Percentiles rank a stretch among this genome's conserved stretches.
These are phyloP conservation scores for Arthrobotrys conoides DNA, from an alignment of 2,329 filamentous ascomycete species.

Conservation along the genomic window DNA sequence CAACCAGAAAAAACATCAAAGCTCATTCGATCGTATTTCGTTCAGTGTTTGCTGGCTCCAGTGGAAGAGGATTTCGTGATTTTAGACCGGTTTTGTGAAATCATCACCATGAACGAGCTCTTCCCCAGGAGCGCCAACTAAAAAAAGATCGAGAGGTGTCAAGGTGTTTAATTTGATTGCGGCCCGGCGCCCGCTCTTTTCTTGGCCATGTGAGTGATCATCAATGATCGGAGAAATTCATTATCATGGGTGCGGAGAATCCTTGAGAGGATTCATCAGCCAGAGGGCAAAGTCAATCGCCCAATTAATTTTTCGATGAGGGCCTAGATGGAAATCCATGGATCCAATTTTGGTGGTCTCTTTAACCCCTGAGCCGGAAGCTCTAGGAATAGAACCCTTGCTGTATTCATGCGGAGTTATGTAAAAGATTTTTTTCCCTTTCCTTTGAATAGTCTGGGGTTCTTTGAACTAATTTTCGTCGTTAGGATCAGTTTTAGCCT, in stretches of 20 bases:
- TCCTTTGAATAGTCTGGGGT: no score
- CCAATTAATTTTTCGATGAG: conserved; percentile 6
- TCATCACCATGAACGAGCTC: conserved; percentile 15
- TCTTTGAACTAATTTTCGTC: conserved; percentile 1
- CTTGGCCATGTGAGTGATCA: conserved; percentile 33
- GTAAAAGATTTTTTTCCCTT: conserved; percentile 10
- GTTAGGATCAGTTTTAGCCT: conserved; percentile 16
- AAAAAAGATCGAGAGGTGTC: conserved; percentile 29
- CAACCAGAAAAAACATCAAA: conserved; percentile 4
- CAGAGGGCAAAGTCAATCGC: neutral
- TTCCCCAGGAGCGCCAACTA: conserved; percentile 3
- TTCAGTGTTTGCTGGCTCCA: neutral
- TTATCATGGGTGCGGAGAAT: conserved; percentile 17
- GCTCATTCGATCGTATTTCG: conserved; percentile 20
- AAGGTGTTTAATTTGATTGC: conserved; percentile 27
- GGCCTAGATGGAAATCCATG: conserved; percentile 26
- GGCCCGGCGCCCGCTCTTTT: conserved; percentile 18
- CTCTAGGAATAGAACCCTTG: conserved; percentile 31
- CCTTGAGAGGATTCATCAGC: conserved; percentile 29
- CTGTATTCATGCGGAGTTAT: conserved; percentile 18
- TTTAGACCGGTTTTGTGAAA: conserved; percentile 4
- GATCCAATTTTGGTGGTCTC: conserved; percentile 15
- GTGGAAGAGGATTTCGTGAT: conserved; percentile 18
- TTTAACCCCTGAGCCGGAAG: conserved; percentile 25
- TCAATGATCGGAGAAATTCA: conserved; percentile 31